phyloP scores from a whole-genome alignment of 768 basidiomycete species.

The Tylopilus rubrobrunneus region DNA sequence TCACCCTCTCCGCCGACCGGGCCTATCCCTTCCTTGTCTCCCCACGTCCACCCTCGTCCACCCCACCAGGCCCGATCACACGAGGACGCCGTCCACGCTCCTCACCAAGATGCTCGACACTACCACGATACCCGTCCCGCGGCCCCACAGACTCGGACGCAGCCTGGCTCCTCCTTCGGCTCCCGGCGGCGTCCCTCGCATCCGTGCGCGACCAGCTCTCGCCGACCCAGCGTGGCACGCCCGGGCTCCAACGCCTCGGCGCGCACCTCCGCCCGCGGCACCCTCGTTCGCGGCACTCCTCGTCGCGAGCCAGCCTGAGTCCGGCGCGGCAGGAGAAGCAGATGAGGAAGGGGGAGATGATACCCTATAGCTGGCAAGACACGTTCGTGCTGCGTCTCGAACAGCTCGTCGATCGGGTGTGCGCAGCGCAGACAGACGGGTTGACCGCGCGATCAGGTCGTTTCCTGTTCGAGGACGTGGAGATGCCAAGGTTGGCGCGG shows the following conservation, averaged over 20 bases:
- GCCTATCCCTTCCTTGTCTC: constrained; percentile 29
- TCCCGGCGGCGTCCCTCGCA: constrained; percentile 35
- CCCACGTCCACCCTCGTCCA: neutral
- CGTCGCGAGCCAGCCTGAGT: neutral
- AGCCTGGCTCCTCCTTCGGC: constrained; percentile 30
- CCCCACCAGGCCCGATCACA: constrained; percentile 20
- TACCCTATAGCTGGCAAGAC: constrained; percentile 68
- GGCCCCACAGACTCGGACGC: constrained; percentile 32
- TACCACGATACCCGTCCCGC: constrained; percentile 50
- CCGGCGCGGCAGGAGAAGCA: constrained; percentile 8
- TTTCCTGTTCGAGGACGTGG: constrained; percentile 75
- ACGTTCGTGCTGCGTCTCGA: constrained; percentile 37
- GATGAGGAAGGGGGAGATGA: constrained; percentile 24
- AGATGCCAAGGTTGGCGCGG: constrained; percentile 65
- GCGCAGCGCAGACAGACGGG: constrained; percentile 27
- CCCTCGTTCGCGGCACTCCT: constrained; percentile 16
- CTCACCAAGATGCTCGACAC: constrained; percentile 39
- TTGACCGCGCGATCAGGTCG: constrained; percentile 61
- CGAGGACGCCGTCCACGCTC: constrained; percentile 37
- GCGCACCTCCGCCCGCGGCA: constrained; percentile 47
- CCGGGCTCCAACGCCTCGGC: constrained; percentile 59
- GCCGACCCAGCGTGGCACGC: constrained; percentile 32
- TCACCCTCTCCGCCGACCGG: constrained; percentile 18
- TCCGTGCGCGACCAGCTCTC: constrained; percentile 36
- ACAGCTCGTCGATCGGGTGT: constrained; percentile 44